Base-by-base conservation (phyloP, 345 rosid species). In the Linum trigynum region DNA sequence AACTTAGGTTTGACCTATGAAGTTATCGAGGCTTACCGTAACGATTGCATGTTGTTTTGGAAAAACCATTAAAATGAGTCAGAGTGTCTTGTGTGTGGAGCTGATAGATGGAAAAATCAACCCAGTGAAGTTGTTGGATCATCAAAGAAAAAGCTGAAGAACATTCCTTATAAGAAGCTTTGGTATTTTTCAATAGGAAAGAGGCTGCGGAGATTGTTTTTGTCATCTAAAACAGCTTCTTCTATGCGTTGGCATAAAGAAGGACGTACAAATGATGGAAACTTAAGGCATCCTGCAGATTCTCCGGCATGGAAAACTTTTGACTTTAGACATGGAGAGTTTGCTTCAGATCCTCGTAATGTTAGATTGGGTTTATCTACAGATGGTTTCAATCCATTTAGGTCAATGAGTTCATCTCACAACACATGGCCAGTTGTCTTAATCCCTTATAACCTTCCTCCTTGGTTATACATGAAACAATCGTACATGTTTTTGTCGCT, bases 231-330 rank as follows among this genome's bases (percentile, higher is more conserved):
- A 3, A 53, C 17, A 0, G 38, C 69, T n/a, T 0, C 0, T 7
- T 7, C 4, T 2, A 74, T 74, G 65, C 10, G 67, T 2, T 69
- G 71, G 48, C 63, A 70, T 57, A 7, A 71, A 3, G 60, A 75
- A 1, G 41, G 32, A 12, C 2, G 23, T 7, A 1, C 14, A 23
- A 14, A 61, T 8, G 55, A 74, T 42, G 60, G 57, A 1, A 2
- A 3, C 1, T 8, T 55, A 10, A 60, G 67, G n/a, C 63, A 69
- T 38, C 63, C 53, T 5, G 36, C 40, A 23, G 58, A 69, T 16
- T 43, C 39, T 3, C 6, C 2, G 3, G 56, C 59, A 1, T 73
- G 65, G 55, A 57, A 73, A n/a, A 1, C 35, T 0, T 62, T 73
- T 67, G 68, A 73, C 17, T 10, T 35, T 1, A 0, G 1, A 2